Evolutionary conservation across 2,329 filamentous ascomycete species (phyloP).

Genomic region (Colletotrichum eleusines): DNA sequence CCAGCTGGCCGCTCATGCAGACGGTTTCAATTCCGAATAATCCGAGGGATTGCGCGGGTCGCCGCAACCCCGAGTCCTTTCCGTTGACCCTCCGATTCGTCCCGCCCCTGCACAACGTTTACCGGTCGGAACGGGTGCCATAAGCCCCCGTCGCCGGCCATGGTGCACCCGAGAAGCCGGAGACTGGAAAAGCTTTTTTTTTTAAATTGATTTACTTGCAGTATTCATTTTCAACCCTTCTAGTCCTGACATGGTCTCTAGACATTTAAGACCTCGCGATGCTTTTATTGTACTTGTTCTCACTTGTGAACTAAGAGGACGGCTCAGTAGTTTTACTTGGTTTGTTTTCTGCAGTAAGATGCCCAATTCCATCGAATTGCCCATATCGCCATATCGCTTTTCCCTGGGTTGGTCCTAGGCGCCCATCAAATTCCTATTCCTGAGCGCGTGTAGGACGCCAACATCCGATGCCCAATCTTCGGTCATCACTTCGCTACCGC

Average conservation of each 20-base stretch:
- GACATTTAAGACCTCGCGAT: not conserved
- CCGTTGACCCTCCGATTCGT: conserved; percentile 13
- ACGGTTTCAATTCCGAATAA: conserved; percentile 26
- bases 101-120: conserved; percentile 23
- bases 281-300: not conserved
- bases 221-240: not conserved
- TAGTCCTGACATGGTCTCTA: not conserved
- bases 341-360: not conserved
- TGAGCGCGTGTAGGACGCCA: not conserved
- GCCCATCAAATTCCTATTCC: not conserved
- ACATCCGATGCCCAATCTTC: not conserved
- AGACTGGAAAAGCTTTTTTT: not conserved
- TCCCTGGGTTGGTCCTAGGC: not conserved
- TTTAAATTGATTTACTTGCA: too few species aligned
- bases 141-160: conserved; percentile 7
- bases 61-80: conserved; percentile 8
- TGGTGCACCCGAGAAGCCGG: conserved; percentile 3
- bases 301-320: not conserved
- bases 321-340: not conserved
- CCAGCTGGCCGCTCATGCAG: conserved; percentile 14
- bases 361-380: not conserved
- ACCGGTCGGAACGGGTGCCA: conserved; percentile 21
- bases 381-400: not conserved
- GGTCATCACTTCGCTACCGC: not conserved
- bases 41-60: conserved; percentile 26